phyloP scores from a whole-genome alignment of 139 green algal genomes.

The Tetradesmus obliquus region DNA sequence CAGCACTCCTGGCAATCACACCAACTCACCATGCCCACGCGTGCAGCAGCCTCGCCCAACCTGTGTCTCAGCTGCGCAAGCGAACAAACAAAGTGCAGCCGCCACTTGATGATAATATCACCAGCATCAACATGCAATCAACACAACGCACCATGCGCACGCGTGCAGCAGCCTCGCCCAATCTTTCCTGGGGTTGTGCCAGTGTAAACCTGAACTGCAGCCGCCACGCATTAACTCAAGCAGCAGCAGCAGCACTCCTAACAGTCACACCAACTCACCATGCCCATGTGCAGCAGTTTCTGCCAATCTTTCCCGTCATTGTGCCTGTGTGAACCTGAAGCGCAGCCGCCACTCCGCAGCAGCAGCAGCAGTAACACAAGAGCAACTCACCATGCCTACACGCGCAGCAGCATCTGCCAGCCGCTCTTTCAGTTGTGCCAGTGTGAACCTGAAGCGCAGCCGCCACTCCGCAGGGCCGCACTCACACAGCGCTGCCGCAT shows the following conservation, averaged over 20 bases:
- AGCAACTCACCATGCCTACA: slow-evolving; percentile 8
- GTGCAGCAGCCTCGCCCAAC: too few species aligned
- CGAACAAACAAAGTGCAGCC: too few species aligned
- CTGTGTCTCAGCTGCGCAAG: too few species aligned
- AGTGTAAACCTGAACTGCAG: too few species aligned
- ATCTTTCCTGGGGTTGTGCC: too few species aligned
- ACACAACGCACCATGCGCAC: too few species aligned
- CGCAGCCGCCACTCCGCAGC: background rate
- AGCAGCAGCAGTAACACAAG: background rate
- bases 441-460: slow-evolving; percentile 78
- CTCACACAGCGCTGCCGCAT: slow-evolving; percentile 77
- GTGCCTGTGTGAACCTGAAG: slow-evolving; percentile 63
- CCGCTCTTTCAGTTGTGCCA: slow-evolving; percentile 70
- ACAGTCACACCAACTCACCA: too few species aligned
- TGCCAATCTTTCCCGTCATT: slow-evolving; percentile 66
- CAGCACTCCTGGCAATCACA: too few species aligned
- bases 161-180: too few species aligned
- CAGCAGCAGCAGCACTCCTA: background rate
- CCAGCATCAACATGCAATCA: too few species aligned
- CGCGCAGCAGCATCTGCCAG: slow-evolving; percentile 38
- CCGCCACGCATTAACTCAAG: background rate
- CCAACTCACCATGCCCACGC: slow-evolving; percentile 2
- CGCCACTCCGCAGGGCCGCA: slow-evolving; percentile 60
- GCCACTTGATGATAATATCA: too few species aligned
- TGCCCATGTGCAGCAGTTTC: slow-evolving; percentile 6